These are phyloP conservation scores for Arabis alpina DNA, from an alignment of 345 rosid species.

Conservation along the genomic window DNA sequence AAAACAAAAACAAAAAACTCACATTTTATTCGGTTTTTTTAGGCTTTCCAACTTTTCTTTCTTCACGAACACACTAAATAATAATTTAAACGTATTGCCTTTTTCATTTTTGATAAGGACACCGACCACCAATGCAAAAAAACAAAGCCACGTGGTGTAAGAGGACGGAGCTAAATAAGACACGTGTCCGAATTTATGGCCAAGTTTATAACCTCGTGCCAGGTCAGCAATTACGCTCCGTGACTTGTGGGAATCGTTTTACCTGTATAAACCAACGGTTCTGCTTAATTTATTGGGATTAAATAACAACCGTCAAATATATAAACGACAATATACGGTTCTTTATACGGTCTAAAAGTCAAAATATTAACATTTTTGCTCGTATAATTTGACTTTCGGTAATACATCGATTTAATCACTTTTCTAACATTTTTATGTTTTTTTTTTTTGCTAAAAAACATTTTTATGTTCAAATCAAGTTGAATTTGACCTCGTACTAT, in stretches of 20 bases:
- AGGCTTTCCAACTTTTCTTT: neutral
- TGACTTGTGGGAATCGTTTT: conserved; percentile 37
- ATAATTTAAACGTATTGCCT: no score
- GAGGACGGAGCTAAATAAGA: conserved; percentile 13
- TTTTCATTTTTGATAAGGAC: conserved; percentile 24
- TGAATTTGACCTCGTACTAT: conserved; percentile 2
- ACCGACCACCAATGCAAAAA: conserved; percentile 18
- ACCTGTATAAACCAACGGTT: neutral
- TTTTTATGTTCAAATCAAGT: conserved; percentile 22
- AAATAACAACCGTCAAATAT: conserved; percentile 4
- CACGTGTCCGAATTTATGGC: conserved; percentile 25
- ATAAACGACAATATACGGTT: conserved; percentile 30
- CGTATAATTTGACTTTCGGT: conserved; percentile 30
- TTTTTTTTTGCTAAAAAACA: no score
- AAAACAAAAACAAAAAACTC: no score
- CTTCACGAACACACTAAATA: neutral
- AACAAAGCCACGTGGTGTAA: conserved; percentile 8
- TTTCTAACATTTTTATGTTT: conserved; percentile 5
- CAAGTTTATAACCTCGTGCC: conserved; percentile 12
- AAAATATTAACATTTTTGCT: conserved; percentile 13
- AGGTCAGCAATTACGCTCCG: conserved; percentile 31
- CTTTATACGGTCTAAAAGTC: neutral
- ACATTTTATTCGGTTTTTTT: no score
- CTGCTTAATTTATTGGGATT: neutral
- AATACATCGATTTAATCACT: neutral